phyloP scores from a whole-genome alignment of 805 yeast genomes.

The Cyberlindnera misumaiensis region DNA sequence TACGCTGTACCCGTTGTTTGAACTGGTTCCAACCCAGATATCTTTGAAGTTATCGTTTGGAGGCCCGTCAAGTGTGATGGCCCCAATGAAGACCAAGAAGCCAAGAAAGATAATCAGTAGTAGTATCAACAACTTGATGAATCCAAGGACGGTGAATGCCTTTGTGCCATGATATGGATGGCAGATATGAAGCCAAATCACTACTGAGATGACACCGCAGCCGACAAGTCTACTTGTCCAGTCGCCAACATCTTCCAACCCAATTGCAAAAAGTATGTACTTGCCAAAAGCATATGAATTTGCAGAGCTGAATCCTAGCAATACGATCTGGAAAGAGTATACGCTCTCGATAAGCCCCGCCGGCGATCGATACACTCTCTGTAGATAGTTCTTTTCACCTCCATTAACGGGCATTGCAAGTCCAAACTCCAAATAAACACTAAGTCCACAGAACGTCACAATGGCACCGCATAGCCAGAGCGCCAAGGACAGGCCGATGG shows the following conservation, averaged over 20 bases:
- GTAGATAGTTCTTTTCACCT: slow-evolving; percentile 63
- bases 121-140: slow-evolving; percentile 45
- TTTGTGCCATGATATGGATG: slow-evolving; percentile 44
- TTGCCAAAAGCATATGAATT: slow-evolving; percentile 62
- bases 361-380: slow-evolving; percentile 49
- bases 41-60: slow-evolving; percentile 28
- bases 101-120: slow-evolving; percentile 45
- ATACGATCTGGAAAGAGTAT: slow-evolving; percentile 46
- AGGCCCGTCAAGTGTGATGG: slow-evolving; percentile 19
- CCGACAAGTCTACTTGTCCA: slow-evolving; percentile 40
- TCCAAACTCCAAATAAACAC: slow-evolving; percentile 60
- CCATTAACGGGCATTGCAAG: slow-evolving; percentile 59
- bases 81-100: slow-evolving; percentile 30
- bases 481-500: slow-evolving; percentile 49
- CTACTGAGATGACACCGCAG: slow-evolving; percentile 38
- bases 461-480: slow-evolving; percentile 61
- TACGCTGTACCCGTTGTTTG: slow-evolving; percentile 41
- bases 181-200: slow-evolving; percentile 40
- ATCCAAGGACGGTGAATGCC: slow-evolving; percentile 48
- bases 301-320: slow-evolving; percentile 56
- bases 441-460: slow-evolving; percentile 46
- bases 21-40: slow-evolving; percentile 33
- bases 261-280: slow-evolving; percentile 41
- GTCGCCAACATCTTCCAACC: slow-evolving; percentile 30
- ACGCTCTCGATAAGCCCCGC: slow-evolving; percentile 43